Conservation (phyloP, 2,329 filamentous ascomycete genomes). For the Cercospora beticola region DNA sequence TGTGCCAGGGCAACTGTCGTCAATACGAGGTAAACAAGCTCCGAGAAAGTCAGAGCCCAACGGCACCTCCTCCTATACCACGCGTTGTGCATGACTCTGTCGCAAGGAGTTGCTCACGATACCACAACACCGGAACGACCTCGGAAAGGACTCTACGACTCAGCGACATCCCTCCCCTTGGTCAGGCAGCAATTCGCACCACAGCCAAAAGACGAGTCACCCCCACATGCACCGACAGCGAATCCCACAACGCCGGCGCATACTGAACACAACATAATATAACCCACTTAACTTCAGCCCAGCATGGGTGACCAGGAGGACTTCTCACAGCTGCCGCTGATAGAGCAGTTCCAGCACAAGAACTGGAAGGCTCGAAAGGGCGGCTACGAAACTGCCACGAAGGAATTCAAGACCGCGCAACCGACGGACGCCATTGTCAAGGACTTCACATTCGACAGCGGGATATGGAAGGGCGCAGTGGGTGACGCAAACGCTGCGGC, state of each 20-base stretch:
- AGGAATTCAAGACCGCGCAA: slow-evolving; percentile 79
- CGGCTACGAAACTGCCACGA: slow-evolving; percentile 88
- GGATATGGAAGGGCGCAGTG: slow-evolving; percentile 88
- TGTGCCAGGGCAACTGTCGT: slow-evolving; percentile 6
- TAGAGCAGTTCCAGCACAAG: slow-evolving; percentile 84
- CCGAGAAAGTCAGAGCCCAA: neutral
- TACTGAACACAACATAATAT: neutral
- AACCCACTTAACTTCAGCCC: neutral
- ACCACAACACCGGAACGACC: neutral
- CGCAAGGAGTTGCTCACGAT: neutral
- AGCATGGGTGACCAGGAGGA: slow-evolving; percentile 85
- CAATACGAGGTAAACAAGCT: slow-evolving; percentile 9
- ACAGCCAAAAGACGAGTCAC: neutral
- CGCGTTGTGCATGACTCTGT: slow-evolving; percentile 7
- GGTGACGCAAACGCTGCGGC: slow-evolving; percentile 95
- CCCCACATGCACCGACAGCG: slow-evolving; percentile 3
- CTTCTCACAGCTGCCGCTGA: slow-evolving; percentile 72
- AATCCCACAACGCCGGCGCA: slow-evolving; percentile 1
- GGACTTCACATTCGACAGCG: slow-evolving; percentile 80
- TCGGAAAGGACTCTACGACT: neutral
- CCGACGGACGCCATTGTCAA: slow-evolving; percentile 83
- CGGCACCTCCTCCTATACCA: slow-evolving; percentile 7
- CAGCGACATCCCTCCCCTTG: neutral
- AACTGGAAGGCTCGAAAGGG: slow-evolving; percentile 96
- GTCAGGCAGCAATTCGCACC: neutral